Conservation (phyloP, 2,329 filamentous ascomycete genomes). For the Tolypocladium sp. region DNA sequence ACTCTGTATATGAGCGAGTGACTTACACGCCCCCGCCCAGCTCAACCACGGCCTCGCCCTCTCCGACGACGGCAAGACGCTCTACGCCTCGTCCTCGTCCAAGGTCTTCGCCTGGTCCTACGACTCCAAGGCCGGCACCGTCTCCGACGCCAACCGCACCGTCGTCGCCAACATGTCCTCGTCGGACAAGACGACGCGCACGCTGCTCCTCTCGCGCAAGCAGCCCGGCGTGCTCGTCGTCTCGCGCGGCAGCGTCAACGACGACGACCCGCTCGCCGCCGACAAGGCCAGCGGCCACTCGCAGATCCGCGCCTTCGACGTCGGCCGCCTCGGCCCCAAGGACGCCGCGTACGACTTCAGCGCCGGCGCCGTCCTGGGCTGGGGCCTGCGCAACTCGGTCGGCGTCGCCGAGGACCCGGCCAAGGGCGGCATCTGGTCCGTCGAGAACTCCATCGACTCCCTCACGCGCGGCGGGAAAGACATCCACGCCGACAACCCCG, state of each 20-base stretch:
- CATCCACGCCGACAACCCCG: conserved; percentile 60
- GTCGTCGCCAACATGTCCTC: conserved; percentile 55
- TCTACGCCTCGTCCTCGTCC: conserved; percentile 48
- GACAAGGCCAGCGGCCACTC: conserved; percentile 47
- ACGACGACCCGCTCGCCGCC: conserved; percentile 49
- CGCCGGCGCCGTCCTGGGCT: conserved; percentile 44
- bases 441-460: conserved; percentile 65
- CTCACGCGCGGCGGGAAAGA: conserved; percentile 48
- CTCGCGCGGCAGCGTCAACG: conserved; percentile 53
- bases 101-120: conserved; percentile 60
- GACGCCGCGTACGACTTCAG: conserved; percentile 32
- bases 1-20: neutral
- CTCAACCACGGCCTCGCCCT: conserved; percentile 49
- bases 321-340: conserved; percentile 19
- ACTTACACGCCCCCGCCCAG: conserved; percentile 15
- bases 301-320: conserved; percentile 54
- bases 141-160: conserved; percentile 32
- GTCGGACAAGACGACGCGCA: conserved; percentile 56
- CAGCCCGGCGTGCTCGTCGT: conserved; percentile 51
- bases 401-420: conserved; percentile 56
- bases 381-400: conserved; percentile 66
- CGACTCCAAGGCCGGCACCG: conserved; percentile 39
- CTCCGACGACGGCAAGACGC: conserved; percentile 39
- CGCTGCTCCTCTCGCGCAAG: conserved; percentile 50
- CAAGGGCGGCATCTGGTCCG: conserved; percentile 44